Base-by-base conservation (phyloP, 176 grass and related monocot species). In the Ensete ventricosum region DNA sequence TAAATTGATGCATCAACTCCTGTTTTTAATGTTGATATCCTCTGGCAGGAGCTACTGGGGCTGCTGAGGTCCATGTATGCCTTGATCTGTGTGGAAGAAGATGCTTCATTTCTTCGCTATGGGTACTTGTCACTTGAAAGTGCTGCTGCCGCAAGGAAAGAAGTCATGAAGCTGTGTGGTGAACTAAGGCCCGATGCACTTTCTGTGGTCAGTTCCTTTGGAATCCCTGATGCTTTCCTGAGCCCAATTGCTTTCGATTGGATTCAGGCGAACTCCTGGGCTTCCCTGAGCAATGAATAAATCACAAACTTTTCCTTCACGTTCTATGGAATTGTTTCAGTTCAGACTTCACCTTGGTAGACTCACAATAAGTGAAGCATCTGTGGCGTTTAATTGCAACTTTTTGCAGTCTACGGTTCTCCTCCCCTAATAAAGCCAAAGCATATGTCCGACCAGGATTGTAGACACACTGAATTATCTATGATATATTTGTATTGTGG, bases 191-290 rank as follows among this genome's bases (percentile, higher is more conserved):
- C 95, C 9, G 88, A 98, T 79, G 95, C 84, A 5, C 90, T 93
- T 22, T 78, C 85, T 66, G 68, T 98, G 50, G 88, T 93, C 54
- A 91, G 73, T 54, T 93, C 90, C 62, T 98, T 98, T 13, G 95
- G 90, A 27, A 93, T 98, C 54, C 95, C 95, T n/a, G 95, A 93
- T 73, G 83, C 94, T 24, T 93, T 89, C 83, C 88, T 98, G 52
- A 83, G 94, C 17, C 94, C 94, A 73, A 85, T 98, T 76, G 94
- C 94, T 71, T 98, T 98, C n/a, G 90, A 98, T 72, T 98, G 94
- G 94, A 87, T 98, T 74, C 80, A 85, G n/a, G 90, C 94, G 59
- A 98, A 98, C 74, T 85, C 88, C 6, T 80, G 74, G 78, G 85
- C 90, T 68, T 82, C 76, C 2, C 63, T 76, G 23, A 87, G 76